Evolutionary conservation across 306 rosid genomes (phyloP).

Genomic region (Lathyrus sativus): DNA sequence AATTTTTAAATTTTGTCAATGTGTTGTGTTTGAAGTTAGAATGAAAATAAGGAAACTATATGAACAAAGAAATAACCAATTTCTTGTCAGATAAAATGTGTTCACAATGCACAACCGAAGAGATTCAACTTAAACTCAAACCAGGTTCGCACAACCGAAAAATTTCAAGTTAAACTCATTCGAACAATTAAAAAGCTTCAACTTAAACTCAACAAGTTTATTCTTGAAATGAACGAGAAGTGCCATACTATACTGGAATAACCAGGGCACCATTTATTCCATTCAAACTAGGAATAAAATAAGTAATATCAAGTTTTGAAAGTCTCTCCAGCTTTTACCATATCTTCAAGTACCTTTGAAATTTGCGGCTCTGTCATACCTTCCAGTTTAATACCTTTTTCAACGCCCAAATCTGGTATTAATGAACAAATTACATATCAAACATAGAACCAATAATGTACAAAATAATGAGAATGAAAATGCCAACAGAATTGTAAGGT

Average conservation of each 20-base stretch:
- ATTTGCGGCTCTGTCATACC: constrained; percentile 82
- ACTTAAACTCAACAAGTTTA: constrained; percentile 25
- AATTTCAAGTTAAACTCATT: too few relatives aligned
- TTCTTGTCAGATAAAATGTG: background rate
- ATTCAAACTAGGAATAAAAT: constrained; percentile 29
- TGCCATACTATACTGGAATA: constrained; percentile 15
- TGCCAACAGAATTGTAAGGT: constrained; percentile 9
- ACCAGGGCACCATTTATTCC: constrained; percentile 52
- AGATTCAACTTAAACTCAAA: constrained; percentile 12
- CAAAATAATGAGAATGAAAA: background rate
- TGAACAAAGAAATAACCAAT: too few relatives aligned
- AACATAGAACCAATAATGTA: background rate
- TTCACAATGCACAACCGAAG: constrained; percentile 23
- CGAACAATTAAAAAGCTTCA: too few relatives aligned
- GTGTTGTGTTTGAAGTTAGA: too few relatives aligned
- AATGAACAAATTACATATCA: constrained; percentile 20
- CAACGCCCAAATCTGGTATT: constrained; percentile 78
- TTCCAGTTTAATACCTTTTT: constrained; percentile 78
- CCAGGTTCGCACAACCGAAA: too few relatives aligned
- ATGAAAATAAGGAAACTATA: too few relatives aligned
- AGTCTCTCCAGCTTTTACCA: constrained; percentile 67
- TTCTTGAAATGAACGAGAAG: constrained; percentile 17
- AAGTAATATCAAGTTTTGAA: constrained; percentile 51
- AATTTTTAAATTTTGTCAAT: too few relatives aligned
- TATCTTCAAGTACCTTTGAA: constrained; percentile 79